Percentiles rank a stretch among this genome's conserved stretches.
phyloP scores from a whole-genome alignment of 2,329 filamentous ascomycete genomes.

The Curvularia verruculosa region DNA sequence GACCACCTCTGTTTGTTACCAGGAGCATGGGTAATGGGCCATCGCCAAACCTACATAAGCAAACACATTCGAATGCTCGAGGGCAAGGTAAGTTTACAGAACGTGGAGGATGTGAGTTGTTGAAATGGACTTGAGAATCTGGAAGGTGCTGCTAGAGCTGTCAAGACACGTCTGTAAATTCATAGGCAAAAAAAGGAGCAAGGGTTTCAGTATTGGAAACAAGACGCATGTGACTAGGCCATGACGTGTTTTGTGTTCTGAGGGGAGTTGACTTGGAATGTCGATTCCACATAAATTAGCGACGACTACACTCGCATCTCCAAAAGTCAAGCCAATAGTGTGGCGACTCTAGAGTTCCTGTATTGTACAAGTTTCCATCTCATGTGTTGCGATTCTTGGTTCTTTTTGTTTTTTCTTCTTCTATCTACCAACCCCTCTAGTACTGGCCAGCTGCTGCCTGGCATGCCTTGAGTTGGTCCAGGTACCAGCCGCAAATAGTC shows the following conservation, averaged over 20 bases:
- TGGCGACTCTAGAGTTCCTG: background rate
- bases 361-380: background rate
- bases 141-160: conserved; percentile 25
- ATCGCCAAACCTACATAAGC: background rate
- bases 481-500: conserved; percentile 96
- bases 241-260: background rate
- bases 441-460: conserved; percentile 57
- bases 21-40: background rate
- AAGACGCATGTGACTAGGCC: background rate
- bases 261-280: background rate
- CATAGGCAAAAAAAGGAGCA: background rate
- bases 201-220: background rate
- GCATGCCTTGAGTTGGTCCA: conserved; percentile 80
- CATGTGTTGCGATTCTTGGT: background rate
- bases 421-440: conserved; percentile 36
- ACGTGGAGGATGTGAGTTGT: conserved; percentile 55
- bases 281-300: background rate
- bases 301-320: background rate
- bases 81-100: conserved; percentile 29
- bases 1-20: background rate
- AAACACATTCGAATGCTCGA: background rate
- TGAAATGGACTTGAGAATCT: conserved; percentile 60
- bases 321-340: background rate
- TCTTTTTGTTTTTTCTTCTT: background rate
- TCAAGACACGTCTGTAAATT: background rate